phyloP scores from a whole-genome alignment of 1,284 basidiomycete genomes.

The Pholiota adiposa region DNA sequence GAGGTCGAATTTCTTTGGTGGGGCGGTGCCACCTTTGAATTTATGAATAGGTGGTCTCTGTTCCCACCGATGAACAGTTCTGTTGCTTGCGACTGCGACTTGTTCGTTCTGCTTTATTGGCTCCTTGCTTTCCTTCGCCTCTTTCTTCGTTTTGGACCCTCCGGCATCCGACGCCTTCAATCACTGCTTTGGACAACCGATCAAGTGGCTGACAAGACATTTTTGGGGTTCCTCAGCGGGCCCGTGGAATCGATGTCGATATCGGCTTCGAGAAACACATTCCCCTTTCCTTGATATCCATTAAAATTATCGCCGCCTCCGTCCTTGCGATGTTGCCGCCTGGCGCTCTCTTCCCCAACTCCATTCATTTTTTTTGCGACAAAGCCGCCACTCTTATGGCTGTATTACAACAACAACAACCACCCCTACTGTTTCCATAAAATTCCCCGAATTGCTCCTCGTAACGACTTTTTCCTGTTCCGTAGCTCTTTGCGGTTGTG shows the following conservation, averaged over 20 bases:
- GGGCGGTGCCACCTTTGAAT: conserved; percentile 6
- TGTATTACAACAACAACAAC: background rate
- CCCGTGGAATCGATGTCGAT: no score
- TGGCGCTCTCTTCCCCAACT: background rate
- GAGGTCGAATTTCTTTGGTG: conserved; percentile 37
- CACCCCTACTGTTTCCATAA: background rate
- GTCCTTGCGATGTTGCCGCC: background rate
- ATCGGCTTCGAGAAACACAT: background rate
- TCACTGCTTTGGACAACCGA: no score
- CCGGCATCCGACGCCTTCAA: background rate
- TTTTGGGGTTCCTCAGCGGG: no score
- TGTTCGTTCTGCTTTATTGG: no score
- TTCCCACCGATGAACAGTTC: no score
- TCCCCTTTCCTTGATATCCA: background rate
- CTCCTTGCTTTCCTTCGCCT: background rate
- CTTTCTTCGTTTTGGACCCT: background rate
- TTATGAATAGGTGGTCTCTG: background rate
- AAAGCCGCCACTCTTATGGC: background rate
- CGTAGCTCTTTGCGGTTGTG: background rate
- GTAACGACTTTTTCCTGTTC: background rate
- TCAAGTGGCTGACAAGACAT: no score
- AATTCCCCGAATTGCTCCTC: background rate
- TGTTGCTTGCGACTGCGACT: no score
- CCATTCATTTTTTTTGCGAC: background rate
- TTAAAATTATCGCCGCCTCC: background rate